Conservation (phyloP, 805 yeast species). For the Scheffersomyces stipitis region DNA sequence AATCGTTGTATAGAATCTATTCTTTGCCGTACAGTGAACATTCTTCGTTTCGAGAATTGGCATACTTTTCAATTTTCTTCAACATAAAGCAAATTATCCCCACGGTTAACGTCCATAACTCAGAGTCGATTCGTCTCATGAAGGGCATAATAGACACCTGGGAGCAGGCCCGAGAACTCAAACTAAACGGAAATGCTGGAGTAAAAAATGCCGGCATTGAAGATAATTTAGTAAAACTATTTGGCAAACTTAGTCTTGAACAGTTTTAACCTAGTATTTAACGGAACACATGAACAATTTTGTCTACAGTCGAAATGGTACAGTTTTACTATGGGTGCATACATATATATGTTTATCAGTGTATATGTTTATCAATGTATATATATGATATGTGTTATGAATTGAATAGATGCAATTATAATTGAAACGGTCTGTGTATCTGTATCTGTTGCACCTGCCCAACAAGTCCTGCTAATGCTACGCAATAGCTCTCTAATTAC, state of each 20-base stretch:
- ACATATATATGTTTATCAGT: slow-evolving; percentile 1
- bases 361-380: background rate
- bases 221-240: slow-evolving; percentile 2
- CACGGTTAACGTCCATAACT: slow-evolving; percentile 60
- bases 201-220: slow-evolving; percentile 1
- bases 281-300: background rate
- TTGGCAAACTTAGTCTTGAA: slow-evolving; percentile 12
- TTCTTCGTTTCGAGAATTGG: slow-evolving; percentile 81
- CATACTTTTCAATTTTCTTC: slow-evolving; percentile 58
- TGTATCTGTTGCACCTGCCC: too few relatives aligned
- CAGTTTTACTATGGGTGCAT: background rate
- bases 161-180: slow-evolving; percentile 21
- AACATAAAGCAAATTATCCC: slow-evolving; percentile 62
- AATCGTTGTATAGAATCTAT: slow-evolving; percentile 44
- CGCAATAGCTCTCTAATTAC: too few relatives aligned
- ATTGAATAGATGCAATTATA: too few relatives aligned
- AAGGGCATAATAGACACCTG: slow-evolving; percentile 30
- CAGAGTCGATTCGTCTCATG: slow-evolving; percentile 27
- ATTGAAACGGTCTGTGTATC: too few relatives aligned
- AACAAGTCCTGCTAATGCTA: too few relatives aligned
- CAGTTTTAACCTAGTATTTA: too few relatives aligned
- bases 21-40: slow-evolving; percentile 91
- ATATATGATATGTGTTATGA: background rate
- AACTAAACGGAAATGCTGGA: slow-evolving; percentile 5
- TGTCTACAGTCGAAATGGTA: background rate